Conservation (phyloP, 1,139 yeast species). For the Diutina ranongensis region DNA sequence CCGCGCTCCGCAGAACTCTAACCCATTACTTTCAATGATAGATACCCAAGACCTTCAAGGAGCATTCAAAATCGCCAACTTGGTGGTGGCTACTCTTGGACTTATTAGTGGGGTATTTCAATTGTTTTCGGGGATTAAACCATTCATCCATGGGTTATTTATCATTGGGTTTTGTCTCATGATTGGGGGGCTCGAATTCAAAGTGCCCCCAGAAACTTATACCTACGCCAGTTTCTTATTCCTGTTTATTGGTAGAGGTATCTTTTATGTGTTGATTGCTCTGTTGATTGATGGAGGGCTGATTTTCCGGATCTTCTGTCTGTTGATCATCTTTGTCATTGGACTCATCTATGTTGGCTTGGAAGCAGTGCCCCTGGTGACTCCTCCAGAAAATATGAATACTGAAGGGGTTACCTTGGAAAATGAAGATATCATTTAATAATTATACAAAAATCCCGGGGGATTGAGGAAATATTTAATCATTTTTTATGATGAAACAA, state of each 20-base stretch:
- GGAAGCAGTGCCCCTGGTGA: constrained; percentile 60
- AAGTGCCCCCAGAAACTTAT: constrained; percentile 55
- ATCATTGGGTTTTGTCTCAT: constrained; percentile 43
- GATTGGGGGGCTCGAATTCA: constrained; percentile 50
- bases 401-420: constrained; percentile 38
- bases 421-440: constrained; percentile 30
- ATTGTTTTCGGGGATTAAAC: constrained; percentile 43
- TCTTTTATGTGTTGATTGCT: constrained; percentile 59
- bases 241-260: constrained; percentile 77
- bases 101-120: constrained; percentile 47
- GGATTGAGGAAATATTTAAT: not conserved
- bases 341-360: constrained; percentile 51
- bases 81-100: constrained; percentile 52
- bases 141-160: constrained; percentile 46
- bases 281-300: constrained; percentile 51
- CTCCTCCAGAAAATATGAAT: constrained; percentile 67
- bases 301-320: constrained; percentile 42
- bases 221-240: constrained; percentile 71
- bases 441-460: not conserved
- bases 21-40: constrained; percentile 6
- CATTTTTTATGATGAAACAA: not conserved
- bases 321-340: constrained; percentile 39
- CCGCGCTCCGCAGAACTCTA: not conserved
- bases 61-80: constrained; percentile 52
- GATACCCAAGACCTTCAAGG: constrained; percentile 28